Base-by-base conservation (phyloP, 1,284 basidiomycete species). In the Fomitopsis betulina region DNA sequence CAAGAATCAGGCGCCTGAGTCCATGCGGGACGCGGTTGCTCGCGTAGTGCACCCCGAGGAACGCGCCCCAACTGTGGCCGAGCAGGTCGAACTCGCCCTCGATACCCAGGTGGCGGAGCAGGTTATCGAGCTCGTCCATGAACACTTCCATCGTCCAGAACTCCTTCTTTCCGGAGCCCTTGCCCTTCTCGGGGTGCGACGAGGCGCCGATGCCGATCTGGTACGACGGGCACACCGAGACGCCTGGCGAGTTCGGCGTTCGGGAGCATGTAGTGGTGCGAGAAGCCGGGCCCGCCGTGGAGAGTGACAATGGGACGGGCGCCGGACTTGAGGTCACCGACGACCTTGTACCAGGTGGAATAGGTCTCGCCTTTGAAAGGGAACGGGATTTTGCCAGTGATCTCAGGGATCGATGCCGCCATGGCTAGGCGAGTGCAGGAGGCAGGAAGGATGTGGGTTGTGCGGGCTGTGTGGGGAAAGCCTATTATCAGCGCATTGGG, bases 21-120 rank as follows among this genome's bases (percentile, higher is more conserved):
- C 74, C 71, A 19, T 25, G 42, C 9, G 73, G 70, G 23, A 62
- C 63, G 30, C 63, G 62, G n/a, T 58, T 59, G 27, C 64, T 57
- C 21, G 60, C 68, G 56, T 65, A 69, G 47, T 67, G 62, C 35
- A 65, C 56, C 3, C 60, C 68, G 15, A 74, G 65, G 55, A 72
- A 68, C 37, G 69, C 72, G 27, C 75, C 73, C 73, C 74, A 76
- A 38, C 69, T 73, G 52, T 75, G 73, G 1, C 73, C 73, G 35
- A 71, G 51, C 6, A 74, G 50, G 55, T 72, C 69, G 63, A 67
- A 75, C 30, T 59, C 55, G 57, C 65, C 64, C 40, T 56, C 53
- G 53, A 72, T 64, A 19, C 65, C 63, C 38, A 75, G 60, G 43
- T 72, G 60, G 4, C 13, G 17, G 33, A 75, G 42, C 37, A 76